Percentiles rank a stretch among this genome's conserved stretches.
Evolutionary conservation across 129 eudicot genomes (phyloP).

Genomic region (Pulicaria dysenterica): DNA sequence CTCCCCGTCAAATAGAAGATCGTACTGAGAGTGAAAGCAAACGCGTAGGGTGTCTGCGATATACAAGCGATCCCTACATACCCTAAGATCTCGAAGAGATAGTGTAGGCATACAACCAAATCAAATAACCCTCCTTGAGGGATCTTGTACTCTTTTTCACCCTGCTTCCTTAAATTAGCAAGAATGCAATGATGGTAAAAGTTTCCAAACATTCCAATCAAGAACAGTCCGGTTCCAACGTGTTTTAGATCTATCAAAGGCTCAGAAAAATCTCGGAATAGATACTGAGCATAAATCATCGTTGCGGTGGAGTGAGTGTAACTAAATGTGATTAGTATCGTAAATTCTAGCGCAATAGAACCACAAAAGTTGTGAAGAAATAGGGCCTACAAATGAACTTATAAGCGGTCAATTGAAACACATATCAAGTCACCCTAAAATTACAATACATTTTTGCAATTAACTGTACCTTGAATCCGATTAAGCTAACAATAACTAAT

Average conservation of each 20-base stretch:
- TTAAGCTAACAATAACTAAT: no score
- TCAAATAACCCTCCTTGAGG: conserved; percentile 70
- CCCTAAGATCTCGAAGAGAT: conserved; percentile 57
- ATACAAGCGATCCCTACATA: conserved; percentile 57
- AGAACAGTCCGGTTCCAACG: conserved; percentile 41
- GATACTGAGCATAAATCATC: conserved; percentile 53
- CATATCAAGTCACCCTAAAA: no score
- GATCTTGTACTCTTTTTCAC: conserved; percentile 59
- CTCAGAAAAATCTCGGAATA: conserved; percentile 35
- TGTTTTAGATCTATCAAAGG: conserved; percentile 48
- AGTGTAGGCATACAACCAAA: conserved; percentile 75
- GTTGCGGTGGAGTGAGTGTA: conserved; percentile 42
- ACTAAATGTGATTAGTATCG: conserved; percentile 33
- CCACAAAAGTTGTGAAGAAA: conserved; percentile 64
- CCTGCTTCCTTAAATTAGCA: conserved; percentile 47
- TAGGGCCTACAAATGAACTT: conserved; percentile 35
- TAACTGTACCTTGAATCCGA: no score
- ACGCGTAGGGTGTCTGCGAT: conserved; percentile 51
- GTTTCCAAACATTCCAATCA: conserved; percentile 49
- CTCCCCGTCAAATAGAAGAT: conserved; percentile 47
- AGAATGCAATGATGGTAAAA: conserved; percentile 61
- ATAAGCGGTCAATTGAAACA: no score
- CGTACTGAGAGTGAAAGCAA: conserved; percentile 41
- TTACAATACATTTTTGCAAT: no score
- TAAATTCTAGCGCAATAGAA: conserved; percentile 35